Conservation (phyloP, 257 asterid genomes). For the Misopates orontium region DNA sequence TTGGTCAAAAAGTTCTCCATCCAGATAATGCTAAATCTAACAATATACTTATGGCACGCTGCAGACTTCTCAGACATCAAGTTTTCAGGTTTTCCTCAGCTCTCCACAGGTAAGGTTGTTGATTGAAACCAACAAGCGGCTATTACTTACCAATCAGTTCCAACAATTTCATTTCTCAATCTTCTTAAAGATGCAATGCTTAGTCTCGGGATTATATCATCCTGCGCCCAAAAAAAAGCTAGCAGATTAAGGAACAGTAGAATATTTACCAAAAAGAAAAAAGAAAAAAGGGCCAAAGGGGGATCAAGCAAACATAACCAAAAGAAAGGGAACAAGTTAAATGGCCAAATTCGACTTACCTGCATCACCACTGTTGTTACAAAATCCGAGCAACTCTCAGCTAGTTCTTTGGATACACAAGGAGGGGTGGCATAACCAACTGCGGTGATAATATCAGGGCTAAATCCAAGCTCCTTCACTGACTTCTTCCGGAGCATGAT, state of each 20-base stretch:
- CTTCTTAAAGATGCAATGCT: slow-evolving; percentile 68
- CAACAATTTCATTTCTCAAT: slow-evolving; percentile 88
- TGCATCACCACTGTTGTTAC: slow-evolving; percentile 93
- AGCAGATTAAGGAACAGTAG: slow-evolving; percentile 32
- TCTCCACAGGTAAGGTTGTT: slow-evolving; percentile 10
- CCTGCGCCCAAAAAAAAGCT: slow-evolving; percentile 44
- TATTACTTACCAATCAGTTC: slow-evolving; percentile 86
- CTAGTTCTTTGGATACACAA: slow-evolving; percentile 87
- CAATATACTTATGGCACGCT: slow-evolving; percentile 6
- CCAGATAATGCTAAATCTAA: neutral
- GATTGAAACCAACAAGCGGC: neutral
- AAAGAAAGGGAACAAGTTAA: slow-evolving; percentile 14
- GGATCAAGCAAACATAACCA: neutral
- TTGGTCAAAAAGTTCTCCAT: neutral
- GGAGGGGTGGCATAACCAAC: slow-evolving; percentile 87
- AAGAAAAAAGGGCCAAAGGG: neutral
- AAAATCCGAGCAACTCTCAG: slow-evolving; percentile 80
- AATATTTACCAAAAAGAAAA: slow-evolving; percentile 24
- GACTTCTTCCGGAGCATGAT: slow-evolving; percentile 82
- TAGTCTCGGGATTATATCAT: slow-evolving; percentile 85
- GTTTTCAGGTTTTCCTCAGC: slow-evolving; percentile 9
- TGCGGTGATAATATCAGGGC: slow-evolving; percentile 79
- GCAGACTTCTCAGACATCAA: slow-evolving; percentile 13
- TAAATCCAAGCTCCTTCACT: slow-evolving; percentile 73
- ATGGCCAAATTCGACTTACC: slow-evolving; percentile 36